Evolutionary conservation across 1,284 basidiomycete species (phyloP).

Genomic region (Uromyces viciae-fabae): DNA sequence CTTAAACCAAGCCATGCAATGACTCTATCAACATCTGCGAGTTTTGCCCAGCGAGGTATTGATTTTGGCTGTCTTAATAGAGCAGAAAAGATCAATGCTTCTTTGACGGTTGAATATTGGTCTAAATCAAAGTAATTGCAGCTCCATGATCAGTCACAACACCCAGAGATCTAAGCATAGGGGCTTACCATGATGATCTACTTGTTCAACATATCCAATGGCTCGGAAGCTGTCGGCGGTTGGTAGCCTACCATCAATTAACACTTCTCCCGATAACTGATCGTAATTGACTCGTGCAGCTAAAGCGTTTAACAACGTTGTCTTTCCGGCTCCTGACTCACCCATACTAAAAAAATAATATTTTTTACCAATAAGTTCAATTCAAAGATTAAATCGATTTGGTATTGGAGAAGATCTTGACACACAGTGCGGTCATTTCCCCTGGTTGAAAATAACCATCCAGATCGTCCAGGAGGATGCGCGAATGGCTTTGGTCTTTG

Average conservation of each 20-base stretch:
- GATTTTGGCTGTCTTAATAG: conserved; percentile 35
- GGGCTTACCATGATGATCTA: conserved; percentile 32
- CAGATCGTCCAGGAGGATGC: conserved; percentile 26
- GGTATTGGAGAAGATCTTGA: not conserved
- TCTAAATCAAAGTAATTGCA: not conserved
- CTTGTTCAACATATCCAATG: conserved; percentile 43
- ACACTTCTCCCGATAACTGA: conserved; percentile 18
- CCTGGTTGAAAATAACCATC: conserved; percentile 41
- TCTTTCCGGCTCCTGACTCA: conserved; percentile 42
- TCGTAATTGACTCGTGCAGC: conserved; percentile 26
- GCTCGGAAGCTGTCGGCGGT: conserved; percentile 28
- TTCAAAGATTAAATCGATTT: not conserved
- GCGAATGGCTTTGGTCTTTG: not conserved
- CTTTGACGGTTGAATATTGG: conserved; percentile 33
- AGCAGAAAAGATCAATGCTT: conserved; percentile 38
- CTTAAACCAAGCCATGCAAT: conserved; percentile 31
- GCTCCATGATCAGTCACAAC: too few relatives aligned
- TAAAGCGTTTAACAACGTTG: conserved; percentile 36
- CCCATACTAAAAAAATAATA: conserved; percentile 34
- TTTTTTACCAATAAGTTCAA: not conserved
- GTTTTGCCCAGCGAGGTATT: conserved; percentile 34
- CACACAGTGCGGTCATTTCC: conserved; percentile 44
- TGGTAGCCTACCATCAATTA: conserved; percentile 34
- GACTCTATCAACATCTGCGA: conserved; percentile 38
- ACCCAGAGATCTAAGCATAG: too few relatives aligned